A percentile compares a stretch with the other conserved stretches of the same genome.
phyloP scores from a whole-genome alignment of 148 eudicot genomes.

The Vaccinium corymbosum region DNA sequence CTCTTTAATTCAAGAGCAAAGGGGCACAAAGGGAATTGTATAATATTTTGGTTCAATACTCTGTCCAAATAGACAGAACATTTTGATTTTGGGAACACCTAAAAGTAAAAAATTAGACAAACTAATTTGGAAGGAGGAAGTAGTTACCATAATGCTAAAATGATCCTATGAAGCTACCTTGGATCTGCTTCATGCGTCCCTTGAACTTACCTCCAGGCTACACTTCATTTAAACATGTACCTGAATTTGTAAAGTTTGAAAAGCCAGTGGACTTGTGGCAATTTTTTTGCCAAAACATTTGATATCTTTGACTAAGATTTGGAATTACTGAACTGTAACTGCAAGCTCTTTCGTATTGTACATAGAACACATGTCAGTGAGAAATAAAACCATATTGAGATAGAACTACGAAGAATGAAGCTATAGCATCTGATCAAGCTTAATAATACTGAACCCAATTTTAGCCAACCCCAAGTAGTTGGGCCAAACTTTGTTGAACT shows the following conservation, averaged over 20 bases:
- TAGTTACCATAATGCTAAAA: not conserved
- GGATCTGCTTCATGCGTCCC: not conserved
- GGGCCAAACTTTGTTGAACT: not conserved
- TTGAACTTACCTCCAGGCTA: not conserved
- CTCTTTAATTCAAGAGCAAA: not conserved
- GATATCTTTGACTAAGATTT: not conserved
- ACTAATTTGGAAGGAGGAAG: not conserved
- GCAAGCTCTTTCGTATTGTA: not conserved
- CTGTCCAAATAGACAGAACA: not conserved
- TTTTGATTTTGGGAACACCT: not conserved
- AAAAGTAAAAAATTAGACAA: not conserved
- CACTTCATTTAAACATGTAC: not conserved
- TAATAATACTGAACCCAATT: not conserved
- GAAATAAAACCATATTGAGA: not conserved
- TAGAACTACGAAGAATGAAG: not conserved
- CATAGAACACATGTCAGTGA: not conserved
- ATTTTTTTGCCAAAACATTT: not conserved
- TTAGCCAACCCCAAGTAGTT: not conserved
- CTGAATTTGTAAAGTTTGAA: not conserved
- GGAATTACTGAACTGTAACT: not conserved
- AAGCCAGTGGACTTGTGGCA: not conserved
- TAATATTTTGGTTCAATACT: not conserved
- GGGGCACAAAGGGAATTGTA: not conserved
- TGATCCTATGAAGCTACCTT: not conserved
- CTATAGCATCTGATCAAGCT: not conserved